These are phyloP conservation scores for Spathaspora sp. DNA, from an alignment of 805 yeast genomes.

Conservation along the genomic window DNA sequence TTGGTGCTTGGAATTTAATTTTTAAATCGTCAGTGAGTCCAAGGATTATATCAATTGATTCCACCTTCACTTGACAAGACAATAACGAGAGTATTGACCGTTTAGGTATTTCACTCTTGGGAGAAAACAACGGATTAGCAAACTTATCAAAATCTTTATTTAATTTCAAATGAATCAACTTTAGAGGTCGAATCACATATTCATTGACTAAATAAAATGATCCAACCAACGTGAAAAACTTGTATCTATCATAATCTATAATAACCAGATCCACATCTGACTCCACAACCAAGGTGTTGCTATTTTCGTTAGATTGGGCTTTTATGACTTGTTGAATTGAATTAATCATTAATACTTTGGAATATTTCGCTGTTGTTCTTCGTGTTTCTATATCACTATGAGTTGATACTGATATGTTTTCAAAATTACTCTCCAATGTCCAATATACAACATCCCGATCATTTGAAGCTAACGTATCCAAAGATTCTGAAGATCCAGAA, in stretches of 20 bases:
- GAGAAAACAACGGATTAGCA: neutral
- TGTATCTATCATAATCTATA: slow-evolving; percentile 24
- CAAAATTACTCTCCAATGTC: slow-evolving; percentile 14
- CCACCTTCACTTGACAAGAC: slow-evolving; percentile 11
- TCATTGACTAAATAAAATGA: slow-evolving; percentile 27
- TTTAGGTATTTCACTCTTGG: neutral
- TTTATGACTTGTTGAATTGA: slow-evolving; percentile 1
- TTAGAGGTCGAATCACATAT: slow-evolving; percentile 27
- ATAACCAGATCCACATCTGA: slow-evolving; percentile 13
- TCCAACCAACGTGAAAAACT: slow-evolving; percentile 30
- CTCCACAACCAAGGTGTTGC: slow-evolving; percentile 12
- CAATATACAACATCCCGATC: slow-evolving; percentile 15
- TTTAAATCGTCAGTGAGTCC: slow-evolving; percentile 48
- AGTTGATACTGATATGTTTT: slow-evolving; percentile 14
- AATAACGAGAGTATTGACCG: neutral
- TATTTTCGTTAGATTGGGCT: slow-evolving; percentile 1
- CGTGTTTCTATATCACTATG: slow-evolving; percentile 11
- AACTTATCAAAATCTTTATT: slow-evolving; percentile 16
- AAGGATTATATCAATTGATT: slow-evolving; percentile 20
- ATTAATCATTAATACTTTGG: slow-evolving; percentile 4
- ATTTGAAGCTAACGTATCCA: slow-evolving; percentile 22
- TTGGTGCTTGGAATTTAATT: slow-evolving; percentile 39
- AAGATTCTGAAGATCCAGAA: slow-evolving; percentile 17
- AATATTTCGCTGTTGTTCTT: slow-evolving; percentile 2
- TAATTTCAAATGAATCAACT: slow-evolving; percentile 18